Evolutionary conservation across 306 rosid species (phyloP), one percentile per base, ranked within the genome.

Genomic region (Cicer pinnatifidum): DNA sequence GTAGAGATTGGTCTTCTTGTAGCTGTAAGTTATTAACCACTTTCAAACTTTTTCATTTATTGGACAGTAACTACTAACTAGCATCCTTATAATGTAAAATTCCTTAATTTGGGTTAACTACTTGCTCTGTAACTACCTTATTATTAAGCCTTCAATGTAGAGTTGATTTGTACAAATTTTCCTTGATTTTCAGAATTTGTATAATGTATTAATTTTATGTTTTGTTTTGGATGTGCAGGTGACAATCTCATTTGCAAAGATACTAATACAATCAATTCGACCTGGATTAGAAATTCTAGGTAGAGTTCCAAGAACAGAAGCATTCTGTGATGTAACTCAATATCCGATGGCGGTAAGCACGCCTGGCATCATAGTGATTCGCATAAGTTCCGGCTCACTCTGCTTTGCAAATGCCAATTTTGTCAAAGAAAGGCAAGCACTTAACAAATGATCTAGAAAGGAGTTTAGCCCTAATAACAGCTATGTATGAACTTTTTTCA

Each of bases 331-430:
- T 72, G 87, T 85, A 8, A 84, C 67, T 43, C 91, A 89, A 85
- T 92, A 88, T 56, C 96, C 96, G 1, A 88, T 88, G 96, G 96
- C 92, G 75, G 75, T 77, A 9, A 82, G 81, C 83, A 80, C 84
- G 59, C 87, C 88, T 12, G 92, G 91, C 74, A 79, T 92, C 79
- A 43, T 79, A 75, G 82, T 82, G 11, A 80, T 92, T 75, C 86
- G 96, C 63, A 82, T 88, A 41, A 85, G 86, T 73, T 86, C 93
- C 20, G 84, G 84, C 59, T 83, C 90, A 51, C 88, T 92, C 74
- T 92, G 97, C 78, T 92, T 92, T 58, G 92, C 93, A 9, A 92
- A 92, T 78, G 93, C 97, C 3, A 89, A 82, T 72, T 86, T 89
- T 78, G 82, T 89, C n/a, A 85, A 85, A 84, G 93, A 89, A 76